These are phyloP conservation scores for Termitomyces sp. DNA, from an alignment of 768 basidiomycete genomes.

Conservation along the genomic window DNA sequence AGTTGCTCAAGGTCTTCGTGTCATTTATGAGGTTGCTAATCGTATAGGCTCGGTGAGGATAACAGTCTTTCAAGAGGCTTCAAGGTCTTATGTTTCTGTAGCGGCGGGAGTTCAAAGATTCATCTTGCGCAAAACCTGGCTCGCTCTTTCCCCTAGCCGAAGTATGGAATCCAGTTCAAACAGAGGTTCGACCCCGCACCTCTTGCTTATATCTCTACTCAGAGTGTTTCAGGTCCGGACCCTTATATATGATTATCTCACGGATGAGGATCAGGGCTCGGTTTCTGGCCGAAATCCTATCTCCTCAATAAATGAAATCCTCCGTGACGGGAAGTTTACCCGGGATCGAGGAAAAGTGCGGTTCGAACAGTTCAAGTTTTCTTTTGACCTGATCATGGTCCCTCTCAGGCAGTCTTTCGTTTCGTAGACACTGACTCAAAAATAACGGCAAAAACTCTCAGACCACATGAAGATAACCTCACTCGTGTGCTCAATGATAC, in stretches of 20 bases:
- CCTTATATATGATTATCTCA: conserved; percentile 83
- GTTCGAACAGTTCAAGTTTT: background rate
- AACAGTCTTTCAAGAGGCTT: background rate
- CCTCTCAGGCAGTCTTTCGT: conserved; percentile 72
- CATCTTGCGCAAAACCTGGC: conserved; percentile 70
- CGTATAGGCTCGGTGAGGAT: conserved; percentile 83
- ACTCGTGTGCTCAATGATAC: conserved; percentile 80
- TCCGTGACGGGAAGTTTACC: conserved; percentile 74
- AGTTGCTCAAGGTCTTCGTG: conserved; percentile 83
- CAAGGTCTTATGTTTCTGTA: conserved; percentile 22
- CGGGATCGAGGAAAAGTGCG: conserved; percentile 77
- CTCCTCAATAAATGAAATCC: conserved; percentile 88
- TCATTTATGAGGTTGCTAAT: conserved; percentile 86
- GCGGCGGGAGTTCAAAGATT: conserved; percentile 90
- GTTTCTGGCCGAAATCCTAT: conserved; percentile 82
- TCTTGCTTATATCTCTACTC: background rate
- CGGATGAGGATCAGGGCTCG: conserved; percentile 82
- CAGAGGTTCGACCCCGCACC: conserved; percentile 54
- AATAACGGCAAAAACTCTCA: conserved; percentile 58
- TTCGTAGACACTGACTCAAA: conserved; percentile 89
- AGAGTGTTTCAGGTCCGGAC: conserved; percentile 58
- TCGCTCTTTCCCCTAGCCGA: conserved; percentile 80
- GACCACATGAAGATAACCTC: conserved; percentile 78
- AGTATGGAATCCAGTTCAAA: conserved; percentile 83
- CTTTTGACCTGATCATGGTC: background rate